Evolutionary conservation across 352 stramenopile genomes (phyloP).

Genomic region (Globisporangium megalacanthum): DNA sequence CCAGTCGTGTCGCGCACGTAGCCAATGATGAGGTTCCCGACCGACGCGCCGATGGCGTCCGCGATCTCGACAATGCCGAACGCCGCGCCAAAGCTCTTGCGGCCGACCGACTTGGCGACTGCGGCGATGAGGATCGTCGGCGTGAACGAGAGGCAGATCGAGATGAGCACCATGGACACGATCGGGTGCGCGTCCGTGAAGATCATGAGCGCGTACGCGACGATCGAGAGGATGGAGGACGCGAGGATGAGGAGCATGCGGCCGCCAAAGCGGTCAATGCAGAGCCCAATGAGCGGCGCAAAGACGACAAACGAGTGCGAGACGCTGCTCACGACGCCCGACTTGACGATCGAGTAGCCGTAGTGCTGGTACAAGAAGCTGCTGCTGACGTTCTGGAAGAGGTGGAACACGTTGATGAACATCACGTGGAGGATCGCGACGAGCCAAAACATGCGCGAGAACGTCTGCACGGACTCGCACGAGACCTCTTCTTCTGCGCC

Average conservation of each 20-base stretch:
- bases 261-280: conserved; percentile 86
- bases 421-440: conserved; percentile 81
- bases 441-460: conserved; percentile 86
- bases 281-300: conserved; percentile 82
- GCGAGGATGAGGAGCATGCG: conserved; percentile 78
- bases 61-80: conserved; percentile 88
- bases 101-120: conserved; percentile 74
- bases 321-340: conserved; percentile 72
- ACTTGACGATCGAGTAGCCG: conserved; percentile 81
- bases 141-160: conserved; percentile 79
- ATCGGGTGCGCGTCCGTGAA: conserved; percentile 76
- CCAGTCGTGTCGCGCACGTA: conserved; percentile 78
- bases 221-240: conserved; percentile 60
- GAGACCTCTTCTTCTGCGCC: conserved; percentile 21
- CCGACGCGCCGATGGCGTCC: conserved; percentile 71
- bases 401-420: conserved; percentile 89
- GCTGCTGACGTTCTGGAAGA: conserved; percentile 90
- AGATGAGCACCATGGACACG: conserved; percentile 85
- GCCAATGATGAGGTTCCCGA: conserved; percentile 83
- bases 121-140: conserved; percentile 86
- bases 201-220: conserved; percentile 82
- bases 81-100: conserved; percentile 70
- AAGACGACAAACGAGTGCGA: conserved; percentile 82
- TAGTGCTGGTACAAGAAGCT: conserved; percentile 86
- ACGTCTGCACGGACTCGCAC: conserved; percentile 61